Evolutionary conservation across 2,329 filamentous ascomycete species (phyloP), one percentile per base, ranked within the genome.

Genomic region (Colletotrichum sp.): DNA sequence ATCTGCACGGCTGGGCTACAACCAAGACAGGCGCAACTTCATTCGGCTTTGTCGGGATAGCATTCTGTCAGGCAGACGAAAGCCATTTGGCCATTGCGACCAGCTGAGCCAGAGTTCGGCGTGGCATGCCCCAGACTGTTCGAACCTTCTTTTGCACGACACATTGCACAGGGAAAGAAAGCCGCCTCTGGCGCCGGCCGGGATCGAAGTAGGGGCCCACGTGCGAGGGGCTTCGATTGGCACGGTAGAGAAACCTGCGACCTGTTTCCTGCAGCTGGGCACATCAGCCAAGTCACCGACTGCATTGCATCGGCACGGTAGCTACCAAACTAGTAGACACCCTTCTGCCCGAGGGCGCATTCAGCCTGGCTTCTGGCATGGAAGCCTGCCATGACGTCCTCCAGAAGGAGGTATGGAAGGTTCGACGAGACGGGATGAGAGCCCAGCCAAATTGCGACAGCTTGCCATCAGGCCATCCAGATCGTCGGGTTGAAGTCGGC

Each of bases 101-200:
- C 61, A 65, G 43, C 62, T 60, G 21, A 52, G 32, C 48, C n/a
- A 71, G 36, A 32, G 16, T 60, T 24, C 26, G 24, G 62, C 61
- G 32, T 30, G 55, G 32, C 56, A 43, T 60, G 55, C 30, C 26
- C 24, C 52, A 73, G 64, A 21, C 21, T 36, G 69, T 38, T 32
- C 18, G 43, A 73, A 43, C 61, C 43, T 36, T 58, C 26, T 30
- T 43, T 32, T 38, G 30, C 43, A 13, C 26, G 21, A 58, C 15
- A n/a, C 32, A 32, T 34, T 26, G 52, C 38, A 28, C 38, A 52
- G 48, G 70, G n/a, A 72, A 73, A 36, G 65, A 75, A 73, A 30
- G 65, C 65, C 73, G 65, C 73, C 38, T 65, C 36, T 43, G 65
- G 73, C 73, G 65, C 56, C 60, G n/a, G 70, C 65, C 56, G 32